Conservation (phyloP, 2,329 filamentous ascomycete genomes). For the Diaporthe longicolla region DNA sequence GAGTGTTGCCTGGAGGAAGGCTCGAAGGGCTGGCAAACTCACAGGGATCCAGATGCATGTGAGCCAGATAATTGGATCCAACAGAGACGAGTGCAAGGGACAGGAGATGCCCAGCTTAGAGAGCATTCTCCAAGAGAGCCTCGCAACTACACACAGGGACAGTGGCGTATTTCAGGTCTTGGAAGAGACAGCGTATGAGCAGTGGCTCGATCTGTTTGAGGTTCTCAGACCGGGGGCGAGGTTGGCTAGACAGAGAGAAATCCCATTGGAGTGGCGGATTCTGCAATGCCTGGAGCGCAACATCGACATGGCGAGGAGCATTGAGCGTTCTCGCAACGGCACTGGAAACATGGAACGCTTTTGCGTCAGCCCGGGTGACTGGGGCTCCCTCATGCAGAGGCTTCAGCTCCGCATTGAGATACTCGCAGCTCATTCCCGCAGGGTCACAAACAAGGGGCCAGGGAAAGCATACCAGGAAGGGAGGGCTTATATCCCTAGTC, state of each 20-base stretch:
- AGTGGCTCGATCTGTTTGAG: slow-evolving; percentile 57
- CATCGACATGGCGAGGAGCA: slow-evolving; percentile 44
- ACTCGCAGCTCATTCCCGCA: slow-evolving; percentile 39
- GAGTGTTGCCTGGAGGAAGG: slow-evolving; percentile 43
- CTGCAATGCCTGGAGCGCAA: slow-evolving; percentile 55
- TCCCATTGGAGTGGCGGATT: slow-evolving; percentile 50
- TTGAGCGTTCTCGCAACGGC: not conserved
- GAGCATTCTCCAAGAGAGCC: slow-evolving; percentile 45
- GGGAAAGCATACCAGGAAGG: not conserved
- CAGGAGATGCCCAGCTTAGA: slow-evolving; percentile 49
- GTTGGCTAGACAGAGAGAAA: slow-evolving; percentile 28
- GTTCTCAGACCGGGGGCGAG: slow-evolving; percentile 43
- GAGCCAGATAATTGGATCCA: not conserved
- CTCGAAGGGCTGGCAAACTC: slow-evolving; percentile 40
- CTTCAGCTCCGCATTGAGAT: slow-evolving; percentile 48
- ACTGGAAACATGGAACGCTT: not conserved
- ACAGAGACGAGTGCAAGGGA: not conserved
- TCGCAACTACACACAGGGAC: slow-evolving; percentile 40
- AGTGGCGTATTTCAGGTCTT: slow-evolving; percentile 43
- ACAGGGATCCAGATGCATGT: not conserved
- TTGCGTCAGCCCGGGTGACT: slow-evolving; percentile 44
- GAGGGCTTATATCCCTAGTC: slow-evolving; percentile 27
- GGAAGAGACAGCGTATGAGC: slow-evolving; percentile 46
- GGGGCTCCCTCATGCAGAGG: slow-evolving; percentile 52
- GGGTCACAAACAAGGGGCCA: slow-evolving; percentile 34